Conservation (phyloP, 1,284 basidiomycete genomes). For the Ceratobasidium sp. region DNA sequence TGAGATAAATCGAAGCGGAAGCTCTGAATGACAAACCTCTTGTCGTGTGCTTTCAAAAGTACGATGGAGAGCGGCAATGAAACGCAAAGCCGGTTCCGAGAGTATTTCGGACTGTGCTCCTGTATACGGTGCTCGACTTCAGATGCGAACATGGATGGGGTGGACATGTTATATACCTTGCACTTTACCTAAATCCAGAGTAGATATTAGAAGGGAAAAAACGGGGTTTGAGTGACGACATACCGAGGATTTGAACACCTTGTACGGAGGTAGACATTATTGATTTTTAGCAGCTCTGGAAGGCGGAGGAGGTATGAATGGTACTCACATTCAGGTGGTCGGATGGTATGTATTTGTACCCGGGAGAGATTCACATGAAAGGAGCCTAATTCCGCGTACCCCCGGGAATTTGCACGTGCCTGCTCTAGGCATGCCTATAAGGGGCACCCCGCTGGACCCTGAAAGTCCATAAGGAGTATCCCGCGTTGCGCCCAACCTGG, state of each 20-base stretch:
- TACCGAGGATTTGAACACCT: constrained; percentile 43
- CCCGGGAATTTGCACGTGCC: constrained; percentile 35
- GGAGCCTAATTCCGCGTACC: constrained; percentile 29
- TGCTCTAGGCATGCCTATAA: constrained; percentile 41
- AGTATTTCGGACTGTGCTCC: constrained; percentile 75
- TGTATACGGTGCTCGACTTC: neutral
- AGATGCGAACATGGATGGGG: neutral
- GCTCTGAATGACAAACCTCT: constrained; percentile 58
- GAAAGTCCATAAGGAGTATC: constrained; percentile 37
- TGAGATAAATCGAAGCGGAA: constrained; percentile 5
- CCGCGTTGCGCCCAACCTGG: constrained; percentile 31
- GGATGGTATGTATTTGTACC: constrained; percentile 41
- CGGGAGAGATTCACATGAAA: constrained; percentile 34
- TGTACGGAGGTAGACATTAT: constrained; percentile 38
- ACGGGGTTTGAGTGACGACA: neutral
- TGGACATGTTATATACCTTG: constrained; percentile 6
- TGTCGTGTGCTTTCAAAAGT: constrained; percentile 92
- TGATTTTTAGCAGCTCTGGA: neutral
- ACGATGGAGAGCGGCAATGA: constrained; percentile 92
- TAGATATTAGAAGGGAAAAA: constrained; percentile 15
- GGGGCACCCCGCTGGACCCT: constrained; percentile 26
- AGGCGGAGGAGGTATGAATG: neutral
- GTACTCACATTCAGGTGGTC: constrained; percentile 18
- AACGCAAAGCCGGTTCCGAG: constrained; percentile 87
- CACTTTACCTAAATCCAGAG: constrained; percentile 30